phyloP scores from a whole-genome alignment of 2,329 filamentous ascomycete genomes.

The Colletotrichum sp. region DNA sequence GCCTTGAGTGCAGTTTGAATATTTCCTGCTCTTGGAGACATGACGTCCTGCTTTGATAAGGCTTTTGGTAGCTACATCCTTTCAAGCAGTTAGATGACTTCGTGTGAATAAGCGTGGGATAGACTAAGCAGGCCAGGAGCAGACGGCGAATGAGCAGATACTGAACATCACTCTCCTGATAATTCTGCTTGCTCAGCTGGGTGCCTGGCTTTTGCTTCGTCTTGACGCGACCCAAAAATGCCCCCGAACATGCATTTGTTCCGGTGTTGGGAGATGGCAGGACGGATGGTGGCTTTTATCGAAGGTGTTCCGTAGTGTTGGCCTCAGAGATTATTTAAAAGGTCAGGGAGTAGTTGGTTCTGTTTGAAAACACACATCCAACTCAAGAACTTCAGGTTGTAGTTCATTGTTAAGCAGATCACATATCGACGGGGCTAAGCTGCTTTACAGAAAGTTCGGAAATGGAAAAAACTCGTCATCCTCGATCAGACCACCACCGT shows the following conservation, averaged over 20 bases:
- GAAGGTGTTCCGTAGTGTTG: rapidly evolving
- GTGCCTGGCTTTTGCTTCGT: background rate
- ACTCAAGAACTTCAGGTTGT: too few species aligned
- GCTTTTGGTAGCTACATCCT: background rate
- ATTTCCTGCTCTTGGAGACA: background rate
- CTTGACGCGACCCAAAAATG: background rate
- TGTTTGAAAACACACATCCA: background rate
- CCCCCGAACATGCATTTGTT: background rate
- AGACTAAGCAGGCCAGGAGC: background rate
- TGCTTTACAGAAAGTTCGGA: background rate
- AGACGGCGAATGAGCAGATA: background rate
- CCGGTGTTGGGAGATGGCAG: rapidly evolving
- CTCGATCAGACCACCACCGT: rapidly evolving
- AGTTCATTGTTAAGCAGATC: background rate
- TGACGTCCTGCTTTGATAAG: background rate
- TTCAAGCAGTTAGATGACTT: background rate
- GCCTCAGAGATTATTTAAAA: background rate
- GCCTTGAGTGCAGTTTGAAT: background rate
- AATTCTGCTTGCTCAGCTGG: background rate
- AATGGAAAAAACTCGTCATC: rapidly evolving
- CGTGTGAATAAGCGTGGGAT: background rate
- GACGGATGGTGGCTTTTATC: background rate
- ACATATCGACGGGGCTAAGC: background rate
- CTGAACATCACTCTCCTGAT: background rate
- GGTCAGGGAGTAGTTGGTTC: background rate